Base-by-base conservation (phyloP, 176 grass and related monocot species). In the Phyllostachys edulis region DNA sequence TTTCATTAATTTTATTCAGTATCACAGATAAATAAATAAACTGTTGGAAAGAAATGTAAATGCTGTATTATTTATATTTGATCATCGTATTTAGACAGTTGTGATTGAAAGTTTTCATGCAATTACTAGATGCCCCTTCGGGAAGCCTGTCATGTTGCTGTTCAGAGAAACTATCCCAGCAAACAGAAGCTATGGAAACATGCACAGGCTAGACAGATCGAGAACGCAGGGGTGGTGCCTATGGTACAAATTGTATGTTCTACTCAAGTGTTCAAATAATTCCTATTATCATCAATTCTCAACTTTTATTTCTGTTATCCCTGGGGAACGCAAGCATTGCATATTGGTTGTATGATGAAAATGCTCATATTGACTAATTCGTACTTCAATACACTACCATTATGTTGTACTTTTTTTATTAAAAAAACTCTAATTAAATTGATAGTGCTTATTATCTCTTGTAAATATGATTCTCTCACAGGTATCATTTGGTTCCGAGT, bases 401-500 rank as follows among this genome's bases (percentile, higher is more conserved):
- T 73, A 29, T 56, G 3, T 79, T 73, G 59, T 67, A 50, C 54
- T 71, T 9, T 72, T 72, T 23, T 85, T 75, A 34, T 75, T 40
- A 51, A 17, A 7, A 10, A 68, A 68, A n/a, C 5, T 13, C 4
- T 49, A 7, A 68, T 56, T 37, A 87, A 81, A 67, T 84, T 67
- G 29, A 15, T 14, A 47, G 6, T 42, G 55, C 45, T 42, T 44
- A 52, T 9, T 77, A 39, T 79, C 69, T 44, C 20, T 61, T 32
- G 38, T 85, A 57, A 83, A 24, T 81, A 79, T 21, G 36, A 59
- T 79, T 82, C 14, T 77, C 41, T 73, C 65, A 45, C 63, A 94
- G 92, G 92, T 94, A 85, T 94, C 46, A 49, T 92, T 94, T 83
- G 90, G 92, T 26, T 94, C 92, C 20, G 92, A 94, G n/a, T 85